phyloP scores from a whole-genome alignment of 2,329 filamentous ascomycete genomes.

The Zymoseptoria pseudotritici region DNA sequence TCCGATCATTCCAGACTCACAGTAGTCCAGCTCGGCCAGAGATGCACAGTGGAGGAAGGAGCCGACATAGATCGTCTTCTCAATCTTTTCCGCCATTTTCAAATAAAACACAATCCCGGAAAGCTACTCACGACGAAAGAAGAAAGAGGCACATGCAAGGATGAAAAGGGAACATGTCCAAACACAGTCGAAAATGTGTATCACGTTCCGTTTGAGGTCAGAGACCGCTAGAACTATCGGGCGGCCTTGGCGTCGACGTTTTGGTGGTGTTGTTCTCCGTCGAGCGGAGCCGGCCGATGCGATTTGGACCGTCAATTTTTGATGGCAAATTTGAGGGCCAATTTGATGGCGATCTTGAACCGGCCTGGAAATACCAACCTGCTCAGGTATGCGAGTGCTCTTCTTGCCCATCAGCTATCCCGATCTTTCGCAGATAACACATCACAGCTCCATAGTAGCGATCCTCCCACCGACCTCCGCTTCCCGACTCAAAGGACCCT shows the following conservation, averaged over 20 bases:
- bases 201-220: not conserved
- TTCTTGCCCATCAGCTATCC: not conserved
- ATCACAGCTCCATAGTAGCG: constrained; percentile 38
- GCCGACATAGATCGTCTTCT: constrained; percentile 48
- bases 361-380: not conserved
- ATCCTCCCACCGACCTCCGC: constrained; percentile 39
- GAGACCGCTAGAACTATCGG: not conserved
- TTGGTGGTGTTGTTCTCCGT: not conserved
- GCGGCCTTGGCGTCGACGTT: not conserved
- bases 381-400: not conserved
- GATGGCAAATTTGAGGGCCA: not conserved
- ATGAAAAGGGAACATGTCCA: not conserved
- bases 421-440: not conserved
- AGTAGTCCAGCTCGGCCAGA: constrained; percentile 43
- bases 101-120: not conserved
- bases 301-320: not conserved
- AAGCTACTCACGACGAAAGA: not conserved
- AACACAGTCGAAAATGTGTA: not conserved
- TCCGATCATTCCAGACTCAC: constrained; percentile 40
- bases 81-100: not conserved
- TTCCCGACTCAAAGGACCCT: constrained; percentile 36
- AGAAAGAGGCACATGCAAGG: not conserved
- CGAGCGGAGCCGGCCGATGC: not conserved
- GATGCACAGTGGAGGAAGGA: constrained; percentile 53
- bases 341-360: not conserved